A percentile compares a stretch with the other conserved stretches of the same genome.
phyloP scores from a whole-genome alignment of 225 moss, liverwort and hornwort species.

The Pseudoscleropodium purum region DNA sequence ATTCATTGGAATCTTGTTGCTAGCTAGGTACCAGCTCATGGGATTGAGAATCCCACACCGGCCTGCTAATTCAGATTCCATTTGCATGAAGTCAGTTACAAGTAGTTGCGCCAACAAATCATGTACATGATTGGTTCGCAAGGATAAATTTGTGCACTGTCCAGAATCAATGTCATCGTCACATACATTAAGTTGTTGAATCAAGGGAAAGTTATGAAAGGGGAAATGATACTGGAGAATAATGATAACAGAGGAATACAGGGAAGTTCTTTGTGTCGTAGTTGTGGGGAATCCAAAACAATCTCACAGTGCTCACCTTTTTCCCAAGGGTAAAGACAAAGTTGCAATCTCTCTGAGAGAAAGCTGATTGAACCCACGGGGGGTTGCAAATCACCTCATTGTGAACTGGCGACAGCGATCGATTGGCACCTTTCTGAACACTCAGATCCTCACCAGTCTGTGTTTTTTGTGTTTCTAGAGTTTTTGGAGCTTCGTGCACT shows the following conservation, averaged over 20 bases:
- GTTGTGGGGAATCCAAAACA: not conserved
- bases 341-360: not conserved
- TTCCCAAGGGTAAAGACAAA: not conserved
- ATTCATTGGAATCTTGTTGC: not conserved
- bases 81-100: not conserved
- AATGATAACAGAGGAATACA: not conserved
- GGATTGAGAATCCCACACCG: not conserved
- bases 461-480: not conserved
- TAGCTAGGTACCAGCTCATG: not conserved
- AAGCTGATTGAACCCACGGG: not conserved
- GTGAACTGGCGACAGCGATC: not conserved
- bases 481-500: not conserved
- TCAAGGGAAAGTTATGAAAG: not conserved
- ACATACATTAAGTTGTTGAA: not conserved
- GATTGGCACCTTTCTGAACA: not conserved
- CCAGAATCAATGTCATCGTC: not conserved
- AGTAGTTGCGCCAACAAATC: not conserved
- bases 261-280: too few species aligned
- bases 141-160: not conserved
- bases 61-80: not conserved
- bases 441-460: not conserved
- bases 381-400: not conserved
- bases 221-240: too few species aligned
- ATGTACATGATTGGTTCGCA: not conserved
- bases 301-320: not conserved